These are phyloP conservation scores for Zygoascus sp. DNA, from an alignment of 1,139 yeast genomes.

Conservation along the genomic window DNA sequence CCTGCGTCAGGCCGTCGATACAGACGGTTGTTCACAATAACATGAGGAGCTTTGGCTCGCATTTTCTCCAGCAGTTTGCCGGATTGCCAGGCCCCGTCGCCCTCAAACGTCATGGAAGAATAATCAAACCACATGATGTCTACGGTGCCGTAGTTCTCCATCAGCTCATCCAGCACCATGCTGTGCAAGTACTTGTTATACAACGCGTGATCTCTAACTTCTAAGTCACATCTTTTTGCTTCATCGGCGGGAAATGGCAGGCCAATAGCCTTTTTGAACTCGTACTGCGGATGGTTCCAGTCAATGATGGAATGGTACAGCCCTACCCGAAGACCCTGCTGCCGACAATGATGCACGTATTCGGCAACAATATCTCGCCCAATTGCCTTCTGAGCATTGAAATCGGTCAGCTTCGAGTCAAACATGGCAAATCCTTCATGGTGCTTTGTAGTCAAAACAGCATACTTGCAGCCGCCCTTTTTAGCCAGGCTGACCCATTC, in stretches of 20 bases:
- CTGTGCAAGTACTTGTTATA: slow-evolving; percentile 16
- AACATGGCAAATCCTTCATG: slow-evolving; percentile 21
- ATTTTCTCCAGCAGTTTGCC: slow-evolving; percentile 12
- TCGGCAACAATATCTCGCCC: slow-evolving; percentile 17
- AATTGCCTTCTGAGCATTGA: slow-evolving; percentile 10
- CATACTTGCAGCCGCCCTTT: slow-evolving; percentile 17
- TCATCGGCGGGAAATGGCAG: slow-evolving; percentile 18
- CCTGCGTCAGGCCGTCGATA: slow-evolving; percentile 17
- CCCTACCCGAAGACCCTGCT: slow-evolving; percentile 16
- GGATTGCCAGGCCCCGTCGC: slow-evolving; percentile 19
- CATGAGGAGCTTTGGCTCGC: slow-evolving; percentile 13
- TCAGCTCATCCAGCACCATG: slow-evolving; percentile 16
- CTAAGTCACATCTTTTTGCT: slow-evolving; percentile 10
- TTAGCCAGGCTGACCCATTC: slow-evolving; percentile 19
- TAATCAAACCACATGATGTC: slow-evolving; percentile 19
- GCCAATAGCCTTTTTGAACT: slow-evolving; percentile 10
- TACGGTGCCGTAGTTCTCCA: slow-evolving; percentile 15
- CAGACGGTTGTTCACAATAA: slow-evolving; percentile 18
- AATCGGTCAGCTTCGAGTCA: slow-evolving; percentile 14
- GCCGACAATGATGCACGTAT: slow-evolving; percentile 13
- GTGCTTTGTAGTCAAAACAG: slow-evolving; percentile 21
- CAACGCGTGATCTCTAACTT: slow-evolving; percentile 11
- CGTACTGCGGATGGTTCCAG: slow-evolving; percentile 20
- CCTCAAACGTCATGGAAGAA: slow-evolving; percentile 17
- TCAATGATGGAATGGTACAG: slow-evolving; percentile 19